These are phyloP conservation scores for Leccinum cinnamomeum DNA, from an alignment of 1,284 basidiomycete species.

Conservation along the genomic window DNA sequence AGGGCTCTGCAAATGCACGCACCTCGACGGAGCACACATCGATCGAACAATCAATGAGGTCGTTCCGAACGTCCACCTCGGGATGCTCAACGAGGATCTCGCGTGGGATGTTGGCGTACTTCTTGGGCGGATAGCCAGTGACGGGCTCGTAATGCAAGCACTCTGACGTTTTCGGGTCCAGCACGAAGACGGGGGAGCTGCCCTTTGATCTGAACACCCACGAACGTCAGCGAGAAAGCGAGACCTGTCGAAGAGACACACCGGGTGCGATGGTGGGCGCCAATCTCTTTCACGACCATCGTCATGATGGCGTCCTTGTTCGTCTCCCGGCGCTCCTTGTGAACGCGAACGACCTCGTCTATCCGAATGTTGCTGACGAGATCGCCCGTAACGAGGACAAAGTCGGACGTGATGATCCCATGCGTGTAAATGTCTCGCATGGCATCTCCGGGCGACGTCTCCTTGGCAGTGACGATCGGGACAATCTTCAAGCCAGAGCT, in stretches of 20 bases:
- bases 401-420: constrained; percentile 89
- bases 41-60: constrained; percentile 86
- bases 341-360: constrained; percentile 83
- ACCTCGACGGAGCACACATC: constrained; percentile 94
- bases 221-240: constrained; percentile 8
- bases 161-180: constrained; percentile 73
- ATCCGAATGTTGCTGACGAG: constrained; percentile 93
- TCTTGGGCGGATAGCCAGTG: constrained; percentile 61
- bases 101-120: constrained; percentile 61
- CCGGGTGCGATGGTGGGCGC: constrained; percentile 71
- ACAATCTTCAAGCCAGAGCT: constrained; percentile 81
- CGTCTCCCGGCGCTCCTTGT: constrained; percentile 83
- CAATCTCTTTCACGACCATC: constrained; percentile 84
- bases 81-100: constrained; percentile 67
- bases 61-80: constrained; percentile 82
- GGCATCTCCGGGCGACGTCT: constrained; percentile 92
- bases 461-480: constrained; percentile 83
- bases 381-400: constrained; percentile 92
- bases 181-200: constrained; percentile 71
- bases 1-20: constrained; percentile 7
- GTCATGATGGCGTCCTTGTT: constrained; percentile 98
- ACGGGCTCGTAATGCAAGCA: constrained; percentile 79
- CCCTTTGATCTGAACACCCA: constrained; percentile 53
- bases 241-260: constrained; percentile 35
- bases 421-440: constrained; percentile 96